Evolutionary conservation across 129 eudicot species (phyloP).

Genomic region (Flaveria brownii): DNA sequence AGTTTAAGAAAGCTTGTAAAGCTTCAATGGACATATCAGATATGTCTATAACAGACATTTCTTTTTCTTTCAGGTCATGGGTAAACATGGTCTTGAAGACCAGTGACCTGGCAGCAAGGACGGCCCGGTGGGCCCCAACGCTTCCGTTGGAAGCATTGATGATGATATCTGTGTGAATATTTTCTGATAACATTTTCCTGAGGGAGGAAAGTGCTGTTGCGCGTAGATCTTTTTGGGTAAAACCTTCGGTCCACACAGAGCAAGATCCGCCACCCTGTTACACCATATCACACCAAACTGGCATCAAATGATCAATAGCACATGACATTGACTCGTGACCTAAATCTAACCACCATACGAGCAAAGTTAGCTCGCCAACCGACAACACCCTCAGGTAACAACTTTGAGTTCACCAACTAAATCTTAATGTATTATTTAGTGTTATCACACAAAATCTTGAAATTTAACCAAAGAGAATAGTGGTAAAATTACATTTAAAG

Average conservation of each 20-base stretch:
- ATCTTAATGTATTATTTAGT: too few species aligned
- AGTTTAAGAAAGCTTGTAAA: conserved; percentile 68
- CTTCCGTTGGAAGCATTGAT: conserved; percentile 77
- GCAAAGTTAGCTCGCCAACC: conserved; percentile 29
- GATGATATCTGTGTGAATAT: conserved; percentile 76
- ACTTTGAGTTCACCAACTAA: conserved; percentile 24
- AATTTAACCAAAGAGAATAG: not conserved
- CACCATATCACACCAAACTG: conserved; percentile 1
- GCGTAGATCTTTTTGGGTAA: conserved; percentile 44
- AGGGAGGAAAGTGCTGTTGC: conserved; percentile 64
- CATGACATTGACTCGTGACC: conserved; percentile 24
- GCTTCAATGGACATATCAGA: conserved; percentile 86
- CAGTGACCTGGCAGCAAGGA: conserved; percentile 84
- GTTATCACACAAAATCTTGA: not conserved
- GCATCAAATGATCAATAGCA: not conserved
- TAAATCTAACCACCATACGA: conserved; percentile 1
- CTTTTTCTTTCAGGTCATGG: conserved; percentile 86
- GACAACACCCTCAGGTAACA: conserved; percentile 16
- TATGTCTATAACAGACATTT: conserved; percentile 65
- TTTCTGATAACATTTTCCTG: conserved; percentile 75
- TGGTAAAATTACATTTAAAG: conserved; percentile 52
- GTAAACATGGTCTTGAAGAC: conserved; percentile 93
- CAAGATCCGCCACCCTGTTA: conserved; percentile 69
- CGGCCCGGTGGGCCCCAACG: conserved; percentile 84
- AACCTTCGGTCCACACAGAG: conserved; percentile 76